Conservation (phyloP, 176 grass and related monocot species). For the Thalia dealbata region DNA sequence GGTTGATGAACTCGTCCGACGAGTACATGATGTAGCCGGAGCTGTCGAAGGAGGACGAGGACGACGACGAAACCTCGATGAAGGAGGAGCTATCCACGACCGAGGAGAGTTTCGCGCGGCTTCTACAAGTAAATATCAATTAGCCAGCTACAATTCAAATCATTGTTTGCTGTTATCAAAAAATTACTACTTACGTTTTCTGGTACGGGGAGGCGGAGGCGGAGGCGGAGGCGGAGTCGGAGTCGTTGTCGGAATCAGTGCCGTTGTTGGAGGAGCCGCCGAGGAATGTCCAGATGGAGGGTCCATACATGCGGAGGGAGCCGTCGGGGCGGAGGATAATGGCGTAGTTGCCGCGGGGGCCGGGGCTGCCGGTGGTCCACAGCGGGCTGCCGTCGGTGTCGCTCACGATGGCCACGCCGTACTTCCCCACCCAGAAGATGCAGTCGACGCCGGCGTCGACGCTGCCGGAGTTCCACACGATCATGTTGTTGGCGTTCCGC, state of each 20-base stretch:
- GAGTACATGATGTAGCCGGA: neutral
- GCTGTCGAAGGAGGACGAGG: neutral
- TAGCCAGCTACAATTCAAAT: no score
- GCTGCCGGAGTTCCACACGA: slow-evolving; percentile 4
- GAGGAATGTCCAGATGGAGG: neutral
- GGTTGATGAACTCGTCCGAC: slow-evolving; percentile 1
- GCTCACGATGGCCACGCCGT: neutral
- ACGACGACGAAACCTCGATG: neutral
- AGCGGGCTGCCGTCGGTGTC: neutral
- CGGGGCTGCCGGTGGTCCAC: neutral
- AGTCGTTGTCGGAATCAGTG: neutral
- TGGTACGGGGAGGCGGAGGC: neutral
- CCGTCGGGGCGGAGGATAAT: slow-evolving; percentile 2
- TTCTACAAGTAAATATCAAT: no score
- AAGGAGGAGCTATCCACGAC: no score
- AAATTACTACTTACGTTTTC: no score
- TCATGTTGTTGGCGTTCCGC: neutral
- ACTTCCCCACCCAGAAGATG: neutral
- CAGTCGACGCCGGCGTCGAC: neutral
- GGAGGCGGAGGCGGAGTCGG: neutral
- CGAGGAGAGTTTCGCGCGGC: no score
- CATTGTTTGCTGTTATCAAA: no score
- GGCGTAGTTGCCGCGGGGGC: neutral
- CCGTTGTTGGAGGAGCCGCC: neutral
- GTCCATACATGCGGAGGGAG: neutral